Evolutionary conservation across 371 early-diverging fungal genomes (phyloP), one percentile per base, ranked within the genome.

Genomic region (Caulochytrium protostelioides): DNA sequence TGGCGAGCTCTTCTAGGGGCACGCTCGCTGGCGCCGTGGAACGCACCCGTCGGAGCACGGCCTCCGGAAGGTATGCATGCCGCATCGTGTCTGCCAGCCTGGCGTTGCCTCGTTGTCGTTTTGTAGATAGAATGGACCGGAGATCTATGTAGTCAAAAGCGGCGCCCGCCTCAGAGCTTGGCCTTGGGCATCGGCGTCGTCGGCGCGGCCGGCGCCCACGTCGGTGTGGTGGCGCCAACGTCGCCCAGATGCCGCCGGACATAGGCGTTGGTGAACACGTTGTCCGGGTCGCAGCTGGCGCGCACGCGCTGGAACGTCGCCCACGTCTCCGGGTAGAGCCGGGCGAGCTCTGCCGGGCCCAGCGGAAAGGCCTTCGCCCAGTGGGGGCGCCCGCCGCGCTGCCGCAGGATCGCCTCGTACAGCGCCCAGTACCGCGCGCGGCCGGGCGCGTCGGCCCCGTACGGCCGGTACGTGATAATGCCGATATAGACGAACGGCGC

Each of bases 281-380:
- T 72, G 4, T 62, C 35, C 1, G 83, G 83, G 55, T 83, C 83
- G n/a, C n/a, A n/a, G n/a, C n/a, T n/a, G n/a, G n/a, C n/a, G n/a
- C n/a, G n/a, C n/a, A n/a, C n/a, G n/a, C n/a, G n/a, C n/a, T n/a
- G n/a, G n/a, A n/a, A n/a, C n/a, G n/a, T n/a, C n/a, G n/a, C n/a
- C n/a, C n/a, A n/a, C 40, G 74, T 31, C 34, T 49, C 26, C 2
- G 81, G 81, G 39, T 79, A 83, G 1, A 66, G 47, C 13, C 53
- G 43, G 21, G 43, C 47, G 16, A 83, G 44, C 19, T 71, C 69
- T 15, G 47, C 37, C 27, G 45, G 46, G 12, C 54, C 52, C 51
- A 79, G 70, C 12, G 62, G 49, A 43, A 78, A 77, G 0, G 72
- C 73, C 54, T 80, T 77, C 23, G 82, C 84, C 84, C 84, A 83